Conservation (phyloP, 305 asterid species). For the Fraxinus xanthoxyloides region DNA sequence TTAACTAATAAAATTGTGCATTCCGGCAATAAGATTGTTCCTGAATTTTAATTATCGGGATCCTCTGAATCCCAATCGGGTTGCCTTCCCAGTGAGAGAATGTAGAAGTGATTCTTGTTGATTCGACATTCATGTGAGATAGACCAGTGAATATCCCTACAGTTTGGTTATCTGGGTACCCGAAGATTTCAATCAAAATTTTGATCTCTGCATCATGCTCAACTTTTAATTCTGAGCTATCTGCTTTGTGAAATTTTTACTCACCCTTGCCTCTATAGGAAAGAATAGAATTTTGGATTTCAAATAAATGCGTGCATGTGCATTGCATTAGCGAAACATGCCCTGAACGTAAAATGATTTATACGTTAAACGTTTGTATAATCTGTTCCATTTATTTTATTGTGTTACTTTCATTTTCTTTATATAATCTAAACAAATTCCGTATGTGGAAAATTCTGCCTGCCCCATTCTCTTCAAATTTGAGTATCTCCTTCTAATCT, state of each 20-base stretch:
- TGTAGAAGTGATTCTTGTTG: not conserved
- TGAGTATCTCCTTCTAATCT: constrained; percentile 5
- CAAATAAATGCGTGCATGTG: constrained; percentile 12
- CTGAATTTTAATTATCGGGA: not conserved
- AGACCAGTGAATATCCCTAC: not conserved
- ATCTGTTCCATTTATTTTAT: constrained; percentile 4
- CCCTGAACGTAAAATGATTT: not conserved
- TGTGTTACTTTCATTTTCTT: constrained; percentile 3
- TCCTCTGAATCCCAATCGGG: not conserved
- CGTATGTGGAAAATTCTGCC: not conserved
- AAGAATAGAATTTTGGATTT: not conserved
- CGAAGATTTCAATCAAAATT: not conserved
- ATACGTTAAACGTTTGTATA: not conserved
- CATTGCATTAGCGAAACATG: not conserved
- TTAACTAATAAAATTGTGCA: not conserved
- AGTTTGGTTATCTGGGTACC: not conserved
- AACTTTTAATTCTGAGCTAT: not conserved
- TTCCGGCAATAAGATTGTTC: constrained; percentile 1
- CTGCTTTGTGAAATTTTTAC: not conserved
- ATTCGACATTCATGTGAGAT: not conserved
- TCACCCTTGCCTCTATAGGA: not conserved
- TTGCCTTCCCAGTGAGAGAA: not conserved
- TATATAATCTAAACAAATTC: not conserved
- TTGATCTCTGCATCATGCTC: not conserved
- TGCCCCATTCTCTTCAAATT: not conserved